Conservation (phyloP, 78 protist species). For the Thecamonas trahens region DNA sequence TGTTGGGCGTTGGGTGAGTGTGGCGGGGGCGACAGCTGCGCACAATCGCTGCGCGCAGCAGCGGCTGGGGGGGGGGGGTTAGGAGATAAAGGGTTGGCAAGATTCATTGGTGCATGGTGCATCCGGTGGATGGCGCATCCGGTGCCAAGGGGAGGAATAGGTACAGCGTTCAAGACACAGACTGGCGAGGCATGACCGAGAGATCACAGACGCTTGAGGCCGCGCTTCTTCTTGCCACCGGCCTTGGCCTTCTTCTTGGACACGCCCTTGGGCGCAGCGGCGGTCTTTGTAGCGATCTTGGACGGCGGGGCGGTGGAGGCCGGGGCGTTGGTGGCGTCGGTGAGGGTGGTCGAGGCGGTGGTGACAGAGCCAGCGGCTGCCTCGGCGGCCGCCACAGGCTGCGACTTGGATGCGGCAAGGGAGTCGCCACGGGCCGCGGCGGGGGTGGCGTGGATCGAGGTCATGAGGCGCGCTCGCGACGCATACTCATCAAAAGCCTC, state of each 20-base stretch:
- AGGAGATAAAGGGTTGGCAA: too few species aligned
- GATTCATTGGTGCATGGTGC: too few species aligned
- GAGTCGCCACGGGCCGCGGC: too few species aligned
- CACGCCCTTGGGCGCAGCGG: not conserved
- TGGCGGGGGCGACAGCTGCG: too few species aligned
- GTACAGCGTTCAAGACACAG: too few species aligned
- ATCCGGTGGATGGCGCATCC: too few species aligned
- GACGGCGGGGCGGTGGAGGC: not conserved
- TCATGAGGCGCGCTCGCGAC: slow-evolving; percentile 71
- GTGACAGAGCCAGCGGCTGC: not conserved
- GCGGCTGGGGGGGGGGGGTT: too few species aligned
- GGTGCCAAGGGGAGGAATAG: too few species aligned
- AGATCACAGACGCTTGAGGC: slow-evolving; percentile 19
- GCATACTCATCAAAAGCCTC: slow-evolving; percentile 86
- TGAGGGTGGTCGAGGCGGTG: not conserved
- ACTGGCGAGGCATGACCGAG: too few species aligned
- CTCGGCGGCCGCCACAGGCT: not conserved
- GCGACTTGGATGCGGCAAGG: not conserved
- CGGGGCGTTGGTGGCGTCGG: not conserved
- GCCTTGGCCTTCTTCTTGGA: not conserved
- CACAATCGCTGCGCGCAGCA: too few species aligned
- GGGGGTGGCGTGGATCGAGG: slow-evolving; percentile 61
- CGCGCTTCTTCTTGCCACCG: slow-evolving; percentile 1
- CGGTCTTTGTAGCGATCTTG: not conserved
- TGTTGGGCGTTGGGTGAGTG: too few species aligned